Percentiles rank a stretch among this genome's conserved stretches.
Evolutionary conservation across 1,284 basidiomycete genomes (phyloP).

Genomic region (Trichosporon faecale): DNA sequence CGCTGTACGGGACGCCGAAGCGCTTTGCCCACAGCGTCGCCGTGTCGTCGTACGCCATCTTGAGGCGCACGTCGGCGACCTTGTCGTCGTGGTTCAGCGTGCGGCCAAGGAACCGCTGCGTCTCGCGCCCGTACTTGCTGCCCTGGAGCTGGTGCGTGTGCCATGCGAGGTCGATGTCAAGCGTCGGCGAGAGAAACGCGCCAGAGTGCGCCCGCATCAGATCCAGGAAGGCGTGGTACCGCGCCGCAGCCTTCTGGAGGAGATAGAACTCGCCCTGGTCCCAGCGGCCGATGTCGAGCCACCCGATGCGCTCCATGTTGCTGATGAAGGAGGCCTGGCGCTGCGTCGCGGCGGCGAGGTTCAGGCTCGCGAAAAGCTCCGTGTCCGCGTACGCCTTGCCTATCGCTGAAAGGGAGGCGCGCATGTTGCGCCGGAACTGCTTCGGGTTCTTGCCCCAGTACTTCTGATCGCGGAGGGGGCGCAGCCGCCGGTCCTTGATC

Average conservation of each 20-base stretch:
- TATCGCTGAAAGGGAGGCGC: neutral
- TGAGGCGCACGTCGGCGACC: conserved; percentile 31
- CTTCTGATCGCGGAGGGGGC: neutral
- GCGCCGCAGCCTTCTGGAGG: conserved; percentile 35
- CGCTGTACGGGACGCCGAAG: conserved; percentile 23
- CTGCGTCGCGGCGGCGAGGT: conserved; percentile 33
- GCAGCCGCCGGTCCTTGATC: neutral
- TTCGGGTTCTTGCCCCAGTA: neutral
- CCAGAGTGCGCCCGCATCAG: conserved; percentile 28
- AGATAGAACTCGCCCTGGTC: conserved; percentile 13
- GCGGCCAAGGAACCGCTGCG: conserved; percentile 20
- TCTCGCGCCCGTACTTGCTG: conserved; percentile 29
- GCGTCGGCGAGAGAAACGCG: conserved; percentile 30
- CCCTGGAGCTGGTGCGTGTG: conserved; percentile 48
- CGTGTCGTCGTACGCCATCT: conserved; percentile 27
- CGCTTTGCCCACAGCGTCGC: conserved; percentile 29
- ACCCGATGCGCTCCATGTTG: conserved; percentile 38
- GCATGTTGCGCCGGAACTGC: neutral
- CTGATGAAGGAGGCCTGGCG: conserved; percentile 38
- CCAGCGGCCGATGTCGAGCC: conserved; percentile 31
- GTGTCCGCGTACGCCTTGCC: conserved; percentile 13
- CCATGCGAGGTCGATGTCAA: conserved; percentile 51
- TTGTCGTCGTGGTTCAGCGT: conserved; percentile 42
- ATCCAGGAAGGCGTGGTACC: conserved; percentile 47
- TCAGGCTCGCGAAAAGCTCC: conserved; percentile 23